phyloP scores from a whole-genome alignment of 257 asterid genomes.

The Craterostigma plantagineum region DNA sequence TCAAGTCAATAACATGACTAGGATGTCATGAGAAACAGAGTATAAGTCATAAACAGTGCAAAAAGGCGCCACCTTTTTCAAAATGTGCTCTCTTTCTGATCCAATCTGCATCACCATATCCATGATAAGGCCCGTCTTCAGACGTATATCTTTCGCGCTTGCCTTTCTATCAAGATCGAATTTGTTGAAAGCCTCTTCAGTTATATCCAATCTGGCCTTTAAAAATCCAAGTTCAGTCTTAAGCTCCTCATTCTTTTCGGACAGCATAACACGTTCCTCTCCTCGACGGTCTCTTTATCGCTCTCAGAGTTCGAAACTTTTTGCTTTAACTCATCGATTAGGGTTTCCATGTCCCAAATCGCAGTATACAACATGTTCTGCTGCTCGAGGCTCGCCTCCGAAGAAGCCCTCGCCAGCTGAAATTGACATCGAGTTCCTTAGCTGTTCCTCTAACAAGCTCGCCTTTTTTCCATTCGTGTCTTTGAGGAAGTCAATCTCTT shows the following conservation, averaged over 20 bases:
- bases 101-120: slow-evolving; percentile 59
- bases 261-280: slow-evolving; percentile 30
- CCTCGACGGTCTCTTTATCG: slow-evolving; percentile 48
- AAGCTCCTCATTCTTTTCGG: slow-evolving; percentile 44
- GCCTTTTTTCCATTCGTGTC: slow-evolving; percentile 37
- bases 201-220: slow-evolving; percentile 23
- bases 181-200: slow-evolving; percentile 39
- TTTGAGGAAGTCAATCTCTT: slow-evolving; percentile 58
- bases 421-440: slow-evolving; percentile 40
- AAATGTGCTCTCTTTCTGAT: slow-evolving; percentile 60
- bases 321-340: slow-evolving; percentile 80
- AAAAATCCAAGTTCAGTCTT: slow-evolving; percentile 34
- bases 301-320: slow-evolving; percentile 48
- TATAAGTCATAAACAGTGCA: slow-evolving; percentile 1
- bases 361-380: slow-evolving; percentile 74
- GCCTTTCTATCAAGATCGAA: slow-evolving; percentile 32
- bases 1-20: slow-evolving; percentile 1
- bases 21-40: neutral
- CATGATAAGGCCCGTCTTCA: slow-evolving; percentile 41
- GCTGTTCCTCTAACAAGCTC: slow-evolving; percentile 49
- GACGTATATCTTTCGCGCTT: slow-evolving; percentile 38
- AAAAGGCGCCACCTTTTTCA: slow-evolving; percentile 42
- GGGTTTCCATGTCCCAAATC: slow-evolving; percentile 94
- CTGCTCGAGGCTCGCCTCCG: slow-evolving; percentile 85
- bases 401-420: slow-evolving; percentile 51